Evolutionary conservation across 2,329 filamentous ascomycete genomes (phyloP).

Genomic region (Pseudofabraea citricarpa): DNA sequence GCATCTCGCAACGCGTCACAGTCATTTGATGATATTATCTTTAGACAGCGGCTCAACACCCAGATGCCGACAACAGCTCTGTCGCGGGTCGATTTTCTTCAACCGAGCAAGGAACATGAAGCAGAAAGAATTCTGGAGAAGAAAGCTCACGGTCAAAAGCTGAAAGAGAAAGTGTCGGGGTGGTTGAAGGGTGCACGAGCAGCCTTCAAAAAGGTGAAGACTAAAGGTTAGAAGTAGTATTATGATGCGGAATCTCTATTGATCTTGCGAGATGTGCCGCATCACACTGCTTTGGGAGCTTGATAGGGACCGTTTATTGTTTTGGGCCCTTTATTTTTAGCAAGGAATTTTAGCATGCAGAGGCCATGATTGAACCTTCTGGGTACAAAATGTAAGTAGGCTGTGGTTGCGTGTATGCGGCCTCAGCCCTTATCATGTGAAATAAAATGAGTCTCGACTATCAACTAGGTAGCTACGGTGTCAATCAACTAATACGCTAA

Average conservation of each 20-base stretch:
- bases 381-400: no score
- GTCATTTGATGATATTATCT: constrained; percentile 24
- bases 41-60: constrained; percentile 12
- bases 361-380: no score
- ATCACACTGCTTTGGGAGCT: no score
- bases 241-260: not conserved
- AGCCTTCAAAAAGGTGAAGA: constrained; percentile 18
- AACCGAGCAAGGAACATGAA: constrained; percentile 8
- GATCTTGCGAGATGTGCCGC: no score
- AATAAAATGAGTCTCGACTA: no score
- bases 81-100: constrained; percentile 18
- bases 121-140: constrained; percentile 11
- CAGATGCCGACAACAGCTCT: constrained; percentile 9
- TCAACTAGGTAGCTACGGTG: no score
- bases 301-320: no score
- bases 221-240: constrained; percentile 7
- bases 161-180: constrained; percentile 19
- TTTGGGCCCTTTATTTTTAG: no score
- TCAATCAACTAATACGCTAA: no score
- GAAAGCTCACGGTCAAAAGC: constrained; percentile 12
- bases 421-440: no score
- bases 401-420: no score
- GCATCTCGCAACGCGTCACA: constrained; percentile 16
- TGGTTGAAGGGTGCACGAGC: constrained; percentile 23
- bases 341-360: no score